Conservation (phyloP, 805 yeast species). For the Hanseniaspora clermontiae region DNA sequence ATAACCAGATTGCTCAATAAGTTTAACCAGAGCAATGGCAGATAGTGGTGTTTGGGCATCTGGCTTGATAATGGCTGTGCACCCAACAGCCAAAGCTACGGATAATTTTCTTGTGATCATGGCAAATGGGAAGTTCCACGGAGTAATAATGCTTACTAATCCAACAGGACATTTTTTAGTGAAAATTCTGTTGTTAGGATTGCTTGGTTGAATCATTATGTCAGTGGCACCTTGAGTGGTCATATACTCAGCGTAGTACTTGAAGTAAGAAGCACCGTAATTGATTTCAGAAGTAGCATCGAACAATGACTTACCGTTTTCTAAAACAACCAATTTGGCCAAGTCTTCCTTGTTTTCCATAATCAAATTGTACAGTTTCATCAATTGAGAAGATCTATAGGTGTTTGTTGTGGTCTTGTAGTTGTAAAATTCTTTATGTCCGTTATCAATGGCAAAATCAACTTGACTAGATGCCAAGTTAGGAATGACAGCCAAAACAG, state of each 20-base stretch:
- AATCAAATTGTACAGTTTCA: conserved; percentile 40
- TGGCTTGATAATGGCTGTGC: conserved; percentile 49
- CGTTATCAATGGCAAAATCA: conserved; percentile 41
- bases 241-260: conserved; percentile 72
- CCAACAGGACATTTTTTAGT: conserved; percentile 52
- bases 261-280: conserved; percentile 62
- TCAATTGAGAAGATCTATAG: conserved; percentile 39
- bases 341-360: conserved; percentile 44
- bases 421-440: conserved; percentile 34
- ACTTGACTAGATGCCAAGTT: conserved; percentile 49
- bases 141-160: conserved; percentile 49
- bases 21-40: conserved; percentile 43
- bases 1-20: conserved; percentile 48
- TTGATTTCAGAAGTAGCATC: conserved; percentile 46
- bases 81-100: conserved; percentile 55
- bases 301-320: conserved; percentile 45
- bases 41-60: conserved; percentile 51
- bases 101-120: conserved; percentile 56
- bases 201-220: conserved; percentile 36
- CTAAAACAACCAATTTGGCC: conserved; percentile 45
- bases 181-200: conserved; percentile 38
- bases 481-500: conserved; percentile 45
- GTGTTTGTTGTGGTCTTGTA: conserved; percentile 38
- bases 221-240: conserved; percentile 25
- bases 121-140: conserved; percentile 58